Evolutionary conservation across 2,329 filamentous ascomycete genomes (phyloP), one percentile per base, ranked within the genome.

Genomic region (Aspergillus fijiensis): DNA sequence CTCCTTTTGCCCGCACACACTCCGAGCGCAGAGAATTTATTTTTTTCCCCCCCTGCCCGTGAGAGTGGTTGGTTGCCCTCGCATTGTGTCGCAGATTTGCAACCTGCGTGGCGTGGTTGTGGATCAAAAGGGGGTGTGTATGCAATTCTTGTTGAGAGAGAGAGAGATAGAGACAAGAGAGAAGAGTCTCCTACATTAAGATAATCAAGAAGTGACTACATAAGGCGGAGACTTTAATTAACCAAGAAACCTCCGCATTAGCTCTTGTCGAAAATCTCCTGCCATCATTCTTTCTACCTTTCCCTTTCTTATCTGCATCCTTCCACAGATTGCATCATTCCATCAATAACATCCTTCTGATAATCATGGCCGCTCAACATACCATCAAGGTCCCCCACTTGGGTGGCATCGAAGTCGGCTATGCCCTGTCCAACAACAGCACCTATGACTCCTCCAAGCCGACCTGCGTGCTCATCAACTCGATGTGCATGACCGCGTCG

Each of bases 401-500:
- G 4, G 80, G 80, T 42, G 81, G 81, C 64, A 82, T 80, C 60
- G 72, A 77, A 10, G 82, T 76, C 45, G 77, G 76, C 25, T 84
- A 83, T 66, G 76, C 79, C 56, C 77, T 80, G 67, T 71, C 78
- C 58, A 73, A 75, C 12, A 51, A 64, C 33, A 75, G 81, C 59
- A 25, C 14, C 4, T 73, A 72, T 42, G 82, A 87, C 72, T 68
- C 79, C 4, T 69, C 72, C 33, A 84, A 84, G 65, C 82, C 82
- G 4, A 85, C 82, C 0, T 70, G 82, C 16, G 74, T 84, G 5
- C 72, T 84, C 11, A 72, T 84, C 59, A 83, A 85, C 65, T 79
- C 77, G 27, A 83, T 85, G 70, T 80, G 76, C 47, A 84, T 79
- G n/a, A 76, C 77, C 0, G 75, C 77, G 0, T 76, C 80, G 4